Base-by-base conservation (phyloP, 129 eudicot species). In the Flaveria robusta region DNA sequence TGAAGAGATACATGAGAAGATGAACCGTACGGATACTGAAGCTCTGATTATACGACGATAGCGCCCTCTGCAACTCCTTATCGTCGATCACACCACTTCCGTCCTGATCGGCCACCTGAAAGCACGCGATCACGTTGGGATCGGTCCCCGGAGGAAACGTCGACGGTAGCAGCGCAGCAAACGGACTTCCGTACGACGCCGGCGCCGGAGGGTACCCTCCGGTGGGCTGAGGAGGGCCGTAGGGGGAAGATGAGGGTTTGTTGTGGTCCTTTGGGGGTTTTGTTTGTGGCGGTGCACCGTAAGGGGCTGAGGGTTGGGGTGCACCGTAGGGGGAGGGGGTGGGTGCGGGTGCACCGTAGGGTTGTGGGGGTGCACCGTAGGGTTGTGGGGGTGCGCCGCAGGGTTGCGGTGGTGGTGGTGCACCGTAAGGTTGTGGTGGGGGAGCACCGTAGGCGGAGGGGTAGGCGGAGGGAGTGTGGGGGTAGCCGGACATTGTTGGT, bases 101-200 rank as follows among this genome's bases (percentile, higher is more conserved):
- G 67, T 93, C 98, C 68, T 74, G 89, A 85, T 93, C 98, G 8
- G 97, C 97, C 66, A 79, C 54, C 86, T 93, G 98, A 20, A 93
- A 93, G 58, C 92, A 86, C 10, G 97, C 88, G 12, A 93, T 79
- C 55, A 93, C 85, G 77, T 78, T 93, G 39, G 98, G 97, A 77
- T 93, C 98, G 0, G 98, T 93, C 7, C 97, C 98, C 0, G 98
- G 97, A 0, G 98, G 92, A 63, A 93, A 93, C 16, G 89, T 83
- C 46, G 98, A 93, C 41, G 98, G 98, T 64, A 87, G 20, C 2
- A 88, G 85, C 2, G 97, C 74, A 9, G 97, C 83, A 62, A 93
- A 90, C 14, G 98, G 98, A 74, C 81, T 81, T 29, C 94, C 94
- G 70, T 88, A 86, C 19, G 88, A 34, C 43, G 75, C 79, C 31